Percentiles rank a stretch among this genome's conserved stretches.
Evolutionary conservation across 148 eudicot genomes (phyloP).

Genomic region (Pharnaceum exiguum): DNA sequence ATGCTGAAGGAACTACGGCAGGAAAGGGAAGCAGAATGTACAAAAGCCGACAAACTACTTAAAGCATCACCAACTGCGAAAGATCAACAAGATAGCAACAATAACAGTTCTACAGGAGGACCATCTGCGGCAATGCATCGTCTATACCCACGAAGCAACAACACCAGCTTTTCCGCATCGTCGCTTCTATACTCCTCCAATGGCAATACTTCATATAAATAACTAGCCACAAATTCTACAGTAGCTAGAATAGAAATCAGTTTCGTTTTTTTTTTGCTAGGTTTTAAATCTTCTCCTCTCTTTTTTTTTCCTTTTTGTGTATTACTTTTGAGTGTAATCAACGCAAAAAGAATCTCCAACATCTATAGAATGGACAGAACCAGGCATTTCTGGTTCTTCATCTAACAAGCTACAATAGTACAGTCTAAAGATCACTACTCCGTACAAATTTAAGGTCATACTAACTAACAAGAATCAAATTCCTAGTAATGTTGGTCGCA

Average conservation of each 20-base stretch:
- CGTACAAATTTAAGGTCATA: too few species aligned
- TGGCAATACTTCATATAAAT: constrained; percentile 28
- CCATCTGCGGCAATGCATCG: constrained; percentile 37
- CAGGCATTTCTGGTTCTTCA: constrained; percentile 21
- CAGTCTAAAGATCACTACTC: constrained; percentile 11
- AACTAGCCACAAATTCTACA: not conserved
- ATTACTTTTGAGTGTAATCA: constrained; percentile 1
- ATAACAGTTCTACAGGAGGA: constrained; percentile 22
- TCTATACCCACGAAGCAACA: constrained; percentile 43
- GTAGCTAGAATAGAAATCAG: constrained; percentile 11
- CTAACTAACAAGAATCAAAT: too few species aligned
- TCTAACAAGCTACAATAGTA: not conserved
- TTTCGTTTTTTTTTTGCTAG: constrained; percentile 12
- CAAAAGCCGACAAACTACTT: constrained; percentile 24
- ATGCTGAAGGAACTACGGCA: constrained; percentile 65
- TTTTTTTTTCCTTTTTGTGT: not conserved
- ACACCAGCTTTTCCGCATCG: constrained; percentile 65
- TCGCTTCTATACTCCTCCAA: constrained; percentile 55
- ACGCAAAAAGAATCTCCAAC: constrained; percentile 1
- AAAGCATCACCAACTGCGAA: constrained; percentile 29
- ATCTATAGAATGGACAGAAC: constrained; percentile 7
- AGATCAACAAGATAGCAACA: constrained; percentile 18
- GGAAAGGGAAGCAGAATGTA: constrained; percentile 40
- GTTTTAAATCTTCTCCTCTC: constrained; percentile 2
- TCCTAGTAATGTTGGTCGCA: too few species aligned